Percentiles rank a stretch among this genome's conserved stretches.
These are phyloP conservation scores for Fusarium stilboides DNA, from an alignment of 2,329 filamentous ascomycete genomes.

Conservation along the genomic window DNA sequence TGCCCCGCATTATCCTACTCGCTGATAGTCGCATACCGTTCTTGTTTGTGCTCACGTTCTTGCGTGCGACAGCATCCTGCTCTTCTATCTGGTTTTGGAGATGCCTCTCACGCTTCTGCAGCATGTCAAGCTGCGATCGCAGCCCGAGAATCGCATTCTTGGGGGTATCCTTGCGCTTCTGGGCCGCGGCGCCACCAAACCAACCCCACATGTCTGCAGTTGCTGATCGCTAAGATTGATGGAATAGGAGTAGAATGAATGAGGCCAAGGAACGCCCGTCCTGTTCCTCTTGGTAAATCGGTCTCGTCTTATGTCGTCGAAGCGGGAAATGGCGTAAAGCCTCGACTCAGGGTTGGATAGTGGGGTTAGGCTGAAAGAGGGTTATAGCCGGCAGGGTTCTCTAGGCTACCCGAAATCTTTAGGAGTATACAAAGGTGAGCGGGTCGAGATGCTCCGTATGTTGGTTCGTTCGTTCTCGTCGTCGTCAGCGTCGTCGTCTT, in stretches of 20 bases:
- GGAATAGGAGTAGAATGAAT: background rate
- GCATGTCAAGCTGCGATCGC: conserved; percentile 93
- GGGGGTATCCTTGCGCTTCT: conserved; percentile 92
- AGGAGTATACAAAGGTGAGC: background rate
- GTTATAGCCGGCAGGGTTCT: conserved; percentile 4
- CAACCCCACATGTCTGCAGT: conserved; percentile 79
- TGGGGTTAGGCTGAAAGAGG: conserved; percentile 49
- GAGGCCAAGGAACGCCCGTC: conserved; percentile 27
- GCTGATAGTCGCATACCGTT: conserved; percentile 74
- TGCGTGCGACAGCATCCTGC: conserved; percentile 89
- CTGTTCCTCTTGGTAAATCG: conserved; percentile 30
- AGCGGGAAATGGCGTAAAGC: conserved; percentile 45
- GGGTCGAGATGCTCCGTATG: background rate
- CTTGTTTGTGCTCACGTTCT: conserved; percentile 90
- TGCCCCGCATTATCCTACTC: conserved; percentile 29
- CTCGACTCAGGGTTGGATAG: conserved; percentile 43
- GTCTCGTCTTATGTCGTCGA: conserved; percentile 31
- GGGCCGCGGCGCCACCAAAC: conserved; percentile 87
- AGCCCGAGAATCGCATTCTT: conserved; percentile 96
- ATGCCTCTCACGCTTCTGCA: conserved; percentile 96
- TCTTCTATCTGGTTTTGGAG: conserved; percentile 93
- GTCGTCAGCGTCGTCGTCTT: conserved; percentile 42
- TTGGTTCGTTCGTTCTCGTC: conserved; percentile 29
- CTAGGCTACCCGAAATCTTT: conserved; percentile 3
- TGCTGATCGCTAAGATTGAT: conserved; percentile 21